These are phyloP conservation scores for Trametes hirsuta DNA, from an alignment of 1,284 basidiomycete genomes.

Conservation along the genomic window DNA sequence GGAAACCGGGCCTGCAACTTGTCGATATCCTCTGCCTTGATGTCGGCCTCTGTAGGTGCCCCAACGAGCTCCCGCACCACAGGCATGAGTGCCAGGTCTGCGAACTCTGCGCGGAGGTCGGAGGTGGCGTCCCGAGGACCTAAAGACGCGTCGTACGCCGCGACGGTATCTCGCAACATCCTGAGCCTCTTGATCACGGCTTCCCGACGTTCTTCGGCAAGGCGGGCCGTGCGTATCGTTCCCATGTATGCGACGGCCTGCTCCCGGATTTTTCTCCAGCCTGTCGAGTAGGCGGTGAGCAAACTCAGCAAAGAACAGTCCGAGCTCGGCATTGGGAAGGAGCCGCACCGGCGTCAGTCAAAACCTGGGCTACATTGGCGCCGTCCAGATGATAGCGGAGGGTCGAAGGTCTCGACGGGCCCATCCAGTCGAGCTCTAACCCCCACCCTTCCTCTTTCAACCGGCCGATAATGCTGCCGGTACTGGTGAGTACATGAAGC, in stretches of 20 bases:
- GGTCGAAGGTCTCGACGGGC: neutral
- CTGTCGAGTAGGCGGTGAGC: neutral
- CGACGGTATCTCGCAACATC: neutral
- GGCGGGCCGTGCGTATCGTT: neutral
- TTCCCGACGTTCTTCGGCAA: neutral
- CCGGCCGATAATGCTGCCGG: neutral
- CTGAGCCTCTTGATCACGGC: neutral
- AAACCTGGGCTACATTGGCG: neutral
- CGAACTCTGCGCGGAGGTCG: neutral
- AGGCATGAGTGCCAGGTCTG: slow-evolving; percentile 1
- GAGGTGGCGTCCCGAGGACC: neutral
- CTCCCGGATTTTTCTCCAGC: neutral
- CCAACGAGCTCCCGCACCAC: neutral
- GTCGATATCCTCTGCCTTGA: neutral
- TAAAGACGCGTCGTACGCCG: neutral
- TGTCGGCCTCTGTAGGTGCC: neutral
- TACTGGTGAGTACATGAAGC: too few relatives aligned
- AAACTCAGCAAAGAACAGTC: neutral
- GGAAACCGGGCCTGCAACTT: neutral
- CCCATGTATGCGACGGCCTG: neutral
- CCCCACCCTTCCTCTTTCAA: neutral
- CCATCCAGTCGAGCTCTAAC: neutral
- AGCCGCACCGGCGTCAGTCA: neutral
- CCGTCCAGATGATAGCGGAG: neutral
- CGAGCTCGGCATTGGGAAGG: neutral